Base-by-base conservation (phyloP, 2,329 filamentous ascomycete species). In the Cladophialophora immunda region DNA sequence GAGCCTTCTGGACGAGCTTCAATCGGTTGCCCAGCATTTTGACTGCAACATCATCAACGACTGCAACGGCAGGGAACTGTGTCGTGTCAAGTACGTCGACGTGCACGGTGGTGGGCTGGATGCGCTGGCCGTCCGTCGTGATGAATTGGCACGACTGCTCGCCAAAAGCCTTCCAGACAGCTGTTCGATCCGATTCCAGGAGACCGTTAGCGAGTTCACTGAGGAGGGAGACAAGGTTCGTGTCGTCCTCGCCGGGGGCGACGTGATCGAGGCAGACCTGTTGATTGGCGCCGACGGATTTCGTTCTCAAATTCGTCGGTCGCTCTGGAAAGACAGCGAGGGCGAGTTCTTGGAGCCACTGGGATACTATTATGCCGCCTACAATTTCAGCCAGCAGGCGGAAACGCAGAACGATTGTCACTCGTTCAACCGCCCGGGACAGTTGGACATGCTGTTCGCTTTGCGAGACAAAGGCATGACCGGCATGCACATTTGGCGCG, bases 1-100 rank as follows among this genome's bases (percentile, higher is more conserved):
- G 85, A 84, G 83, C 0, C 75, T 88, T 2, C 77, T 84, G 36
- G 67, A 81, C 2, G 76, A 73, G 0, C 77, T 81, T 6, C 22
- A 57, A 17, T 32, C 58, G 2, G 57, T 55, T 4, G 19, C 58
- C 6, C 34, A 56, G 13, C 25, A 34, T 15, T 62, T 56, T 29
- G 64, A 62, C n/a, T 3, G 19, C 30, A 66, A 66, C 47, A 50
- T 50, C 45, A 47, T 66, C 47, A 56, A 27, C 22, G 58, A 61
- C 36, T 45, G 36, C 50, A 19, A 55, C 30, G 58, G 64, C 4
- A 55, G 32, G 19, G 52, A 62, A 29, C 22, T 66, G 30, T 62
- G 50, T 38, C 58, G 64, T 22, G 25, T 66, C 22, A 41, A 22
- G 7, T 66, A 66, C 36, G 32, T 15, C n/a, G 58, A 66, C 19